A percentile compares a stretch with the other conserved stretches of the same genome.
phyloP scores from a whole-genome alignment of 108 stramenopile genomes.

The Halocafeteria seosinensis region DNA sequence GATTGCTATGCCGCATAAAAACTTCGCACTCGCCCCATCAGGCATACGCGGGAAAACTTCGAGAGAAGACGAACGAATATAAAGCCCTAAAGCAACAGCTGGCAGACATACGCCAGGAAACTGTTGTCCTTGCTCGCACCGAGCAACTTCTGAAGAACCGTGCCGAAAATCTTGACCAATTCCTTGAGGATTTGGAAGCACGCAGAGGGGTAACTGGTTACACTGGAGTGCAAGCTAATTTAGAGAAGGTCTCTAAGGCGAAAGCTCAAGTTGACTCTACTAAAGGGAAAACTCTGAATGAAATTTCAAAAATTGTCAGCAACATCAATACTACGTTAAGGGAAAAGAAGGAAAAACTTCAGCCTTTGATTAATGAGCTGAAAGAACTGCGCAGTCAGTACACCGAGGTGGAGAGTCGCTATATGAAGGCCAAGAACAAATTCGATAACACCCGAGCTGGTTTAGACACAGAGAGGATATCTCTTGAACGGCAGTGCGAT shows the following conservation, averaged over 20 bases:
- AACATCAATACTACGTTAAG: slow-evolving; percentile 40
- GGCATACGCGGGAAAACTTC: slow-evolving; percentile 20
- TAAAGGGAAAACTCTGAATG: slow-evolving; percentile 49
- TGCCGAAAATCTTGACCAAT: slow-evolving; percentile 34
- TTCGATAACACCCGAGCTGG: slow-evolving; percentile 41
- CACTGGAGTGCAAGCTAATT: slow-evolving; percentile 29
- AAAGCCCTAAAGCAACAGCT: slow-evolving; percentile 23
- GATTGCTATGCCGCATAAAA: too few species aligned
- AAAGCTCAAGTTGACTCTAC: slow-evolving; percentile 38
- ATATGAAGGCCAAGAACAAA: slow-evolving; percentile 24
- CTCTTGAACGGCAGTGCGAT: slow-evolving; percentile 41
- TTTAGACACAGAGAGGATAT: slow-evolving; percentile 31
- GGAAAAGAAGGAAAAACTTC: slow-evolving; percentile 30
- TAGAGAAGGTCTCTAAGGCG: slow-evolving; percentile 41
- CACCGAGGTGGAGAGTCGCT: slow-evolving; percentile 28
- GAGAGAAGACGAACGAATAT: slow-evolving; percentile 26
- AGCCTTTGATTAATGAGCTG: slow-evolving; percentile 39
- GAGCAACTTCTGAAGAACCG: slow-evolving; percentile 28
- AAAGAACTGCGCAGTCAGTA: slow-evolving; percentile 29
- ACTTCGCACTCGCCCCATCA: too few species aligned
- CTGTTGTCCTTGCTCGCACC: slow-evolving; percentile 30
- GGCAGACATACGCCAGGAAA: slow-evolving; percentile 19
- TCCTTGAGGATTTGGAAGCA: slow-evolving; percentile 40
- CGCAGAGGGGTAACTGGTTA: slow-evolving; percentile 49
- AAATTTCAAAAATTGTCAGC: slow-evolving; percentile 44